phyloP scores from a whole-genome alignment of 352 stramenopile genomes.

The Globisporangium nunn region DNA sequence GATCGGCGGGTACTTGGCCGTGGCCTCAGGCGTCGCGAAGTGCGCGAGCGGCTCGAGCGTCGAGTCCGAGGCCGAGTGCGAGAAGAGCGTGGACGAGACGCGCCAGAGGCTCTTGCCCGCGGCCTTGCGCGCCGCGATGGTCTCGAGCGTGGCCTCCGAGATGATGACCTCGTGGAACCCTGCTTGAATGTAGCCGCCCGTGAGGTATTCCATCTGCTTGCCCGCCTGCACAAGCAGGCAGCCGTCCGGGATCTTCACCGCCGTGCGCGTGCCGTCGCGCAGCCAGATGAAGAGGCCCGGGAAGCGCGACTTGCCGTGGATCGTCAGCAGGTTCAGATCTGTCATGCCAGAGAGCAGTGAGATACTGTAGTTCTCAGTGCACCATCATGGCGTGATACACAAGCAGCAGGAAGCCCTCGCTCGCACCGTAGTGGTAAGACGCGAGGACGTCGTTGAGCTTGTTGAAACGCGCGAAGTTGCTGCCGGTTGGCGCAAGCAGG shows the following conservation, averaged over 20 bases:
- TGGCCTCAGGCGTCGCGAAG: slow-evolving; percentile 65
- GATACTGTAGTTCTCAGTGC: too few species aligned
- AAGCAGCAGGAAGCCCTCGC: too few species aligned
- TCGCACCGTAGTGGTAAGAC: too few species aligned
- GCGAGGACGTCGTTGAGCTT: slow-evolving; percentile 73
- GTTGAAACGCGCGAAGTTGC: slow-evolving; percentile 82
- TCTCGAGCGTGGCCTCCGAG: slow-evolving; percentile 11
- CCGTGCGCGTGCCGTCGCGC: slow-evolving; percentile 75
- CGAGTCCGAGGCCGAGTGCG: slow-evolving; percentile 87
- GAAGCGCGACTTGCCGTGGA: slow-evolving; percentile 90
- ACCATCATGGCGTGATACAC: too few species aligned
- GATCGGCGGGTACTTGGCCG: slow-evolving; percentile 75
- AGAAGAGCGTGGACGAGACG: slow-evolving; percentile 90
- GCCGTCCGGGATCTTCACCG: slow-evolving; percentile 86
- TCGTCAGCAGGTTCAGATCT: slow-evolving; percentile 92
- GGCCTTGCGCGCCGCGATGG: slow-evolving; percentile 63
- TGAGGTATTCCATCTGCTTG: slow-evolving; percentile 92
- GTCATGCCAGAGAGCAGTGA: slow-evolving; percentile 8
- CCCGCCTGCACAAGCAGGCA: slow-evolving; percentile 87
- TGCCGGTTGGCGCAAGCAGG: slow-evolving; percentile 86
- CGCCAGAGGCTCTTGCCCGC: slow-evolving; percentile 82
- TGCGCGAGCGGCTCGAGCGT: slow-evolving; percentile 71
- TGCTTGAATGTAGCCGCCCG: slow-evolving; percentile 86
- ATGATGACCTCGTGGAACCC: slow-evolving; percentile 29
- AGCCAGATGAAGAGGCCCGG: slow-evolving; percentile 90